phyloP scores from a whole-genome alignment of 352 stramenopile species.

The Phytophthora quininea region DNA sequence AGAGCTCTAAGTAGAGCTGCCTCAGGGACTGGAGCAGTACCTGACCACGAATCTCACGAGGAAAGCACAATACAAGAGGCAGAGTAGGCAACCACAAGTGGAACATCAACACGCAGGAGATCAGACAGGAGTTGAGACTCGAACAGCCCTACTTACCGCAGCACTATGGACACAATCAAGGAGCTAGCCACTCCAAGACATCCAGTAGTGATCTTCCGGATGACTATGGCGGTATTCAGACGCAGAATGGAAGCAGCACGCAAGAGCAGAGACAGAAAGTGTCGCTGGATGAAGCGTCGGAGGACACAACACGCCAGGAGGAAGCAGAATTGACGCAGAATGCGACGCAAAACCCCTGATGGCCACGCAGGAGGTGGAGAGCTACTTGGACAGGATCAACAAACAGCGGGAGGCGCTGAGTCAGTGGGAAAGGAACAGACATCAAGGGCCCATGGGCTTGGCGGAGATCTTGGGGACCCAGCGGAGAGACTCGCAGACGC shows the following conservation, averaged over 20 bases:
- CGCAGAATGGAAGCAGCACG: background rate
- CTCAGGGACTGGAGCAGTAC: conserved; percentile 1
- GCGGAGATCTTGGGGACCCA: conserved; percentile 29
- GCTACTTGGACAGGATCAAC: conserved; percentile 54
- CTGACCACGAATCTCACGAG: conserved; percentile 7
- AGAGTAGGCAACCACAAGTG: conserved; percentile 70
- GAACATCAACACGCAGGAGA: conserved; percentile 70
- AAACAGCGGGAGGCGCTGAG: conserved; percentile 53
- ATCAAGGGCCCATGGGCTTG: conserved; percentile 28
- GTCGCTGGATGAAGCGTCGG: conserved; percentile 24
- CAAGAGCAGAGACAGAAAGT: conserved; percentile 6
- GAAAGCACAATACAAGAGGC: conserved; percentile 34
- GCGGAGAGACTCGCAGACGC: conserved; percentile 19
- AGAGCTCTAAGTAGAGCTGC: conserved; percentile 34
- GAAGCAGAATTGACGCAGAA: conserved; percentile 1
- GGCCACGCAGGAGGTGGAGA: conserved; percentile 58
- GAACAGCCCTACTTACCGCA: conserved; percentile 40
- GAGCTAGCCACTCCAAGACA: conserved; percentile 28
- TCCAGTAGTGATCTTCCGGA: conserved; percentile 50
- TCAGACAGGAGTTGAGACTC: conserved; percentile 54
- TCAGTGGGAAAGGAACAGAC: conserved; percentile 47
- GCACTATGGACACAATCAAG: conserved; percentile 17
- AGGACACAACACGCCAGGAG: conserved; percentile 5
- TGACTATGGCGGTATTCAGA: conserved; percentile 33
- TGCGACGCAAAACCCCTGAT: conserved; percentile 31